Evolutionary conservation across 768 basidiomycete species (phyloP), one percentile per base, ranked within the genome.

Genomic region (Russula brevipes): DNA sequence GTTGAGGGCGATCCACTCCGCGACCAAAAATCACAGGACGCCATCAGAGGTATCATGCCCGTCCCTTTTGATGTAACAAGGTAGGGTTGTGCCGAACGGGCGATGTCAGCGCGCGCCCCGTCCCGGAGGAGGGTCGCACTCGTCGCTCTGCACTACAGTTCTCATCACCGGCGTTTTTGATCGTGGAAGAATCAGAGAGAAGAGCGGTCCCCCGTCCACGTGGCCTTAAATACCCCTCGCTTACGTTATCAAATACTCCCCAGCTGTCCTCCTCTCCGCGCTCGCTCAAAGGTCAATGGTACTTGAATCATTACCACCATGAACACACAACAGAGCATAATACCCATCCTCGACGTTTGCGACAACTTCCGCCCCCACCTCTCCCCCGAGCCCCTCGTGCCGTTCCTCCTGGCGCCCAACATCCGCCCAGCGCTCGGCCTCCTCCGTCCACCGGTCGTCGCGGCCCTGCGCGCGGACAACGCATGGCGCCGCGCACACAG

Each of bases 311-410:
- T 38, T 14, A n/a, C 4, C 3, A 36, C 11, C 1, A 59, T 42
- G 33, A n/a, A 38, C 19, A 31, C 53, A 38, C 31, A 44, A 53
- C 19, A 59, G 6, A 66, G 57, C 50, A 85, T 86, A 68, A 79
- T 93, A 31, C 80, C 87, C 31, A 71, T 94, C 61, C 74, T 94
- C 64, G 76, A 85, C 55, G 71, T 75, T 46, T 91, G 89, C 79
- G 84, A 94, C 73, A 94, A 94, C 73, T 84, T 84, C 59, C 79
- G 76, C 42, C 67, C 73, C 63, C 79, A 69, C 72, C 17, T 58
- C 73, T 5, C 36, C 44, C 73, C 58, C 38, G 82, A 84, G 69
- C 67, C 70, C 16, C 75, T 91, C 33, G 75, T 83, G 12, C 83
- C 87, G 4, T 80, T 87, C 69, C 78, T 80, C 54, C 79, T 90